These are phyloP conservation scores for Aspergillus sp. DNA, from an alignment of 2,329 filamentous ascomycete genomes.

Conservation along the genomic window DNA sequence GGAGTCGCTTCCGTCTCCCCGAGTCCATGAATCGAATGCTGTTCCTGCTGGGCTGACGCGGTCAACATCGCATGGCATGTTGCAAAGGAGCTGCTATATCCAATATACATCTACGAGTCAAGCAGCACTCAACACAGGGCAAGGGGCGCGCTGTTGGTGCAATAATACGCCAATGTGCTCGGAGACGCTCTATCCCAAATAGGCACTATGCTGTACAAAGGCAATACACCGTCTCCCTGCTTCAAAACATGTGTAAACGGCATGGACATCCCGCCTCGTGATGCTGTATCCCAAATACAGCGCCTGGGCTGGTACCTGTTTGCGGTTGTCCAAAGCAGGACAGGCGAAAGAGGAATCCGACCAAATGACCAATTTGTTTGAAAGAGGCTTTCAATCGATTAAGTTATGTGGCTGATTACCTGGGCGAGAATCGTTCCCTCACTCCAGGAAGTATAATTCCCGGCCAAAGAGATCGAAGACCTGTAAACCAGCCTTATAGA, in stretches of 20 bases:
- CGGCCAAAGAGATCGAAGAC: neutral
- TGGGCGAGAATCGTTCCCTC: neutral
- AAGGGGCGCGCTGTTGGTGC: no score
- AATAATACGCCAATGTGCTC: no score
- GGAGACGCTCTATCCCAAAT: no score
- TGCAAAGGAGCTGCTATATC: neutral
- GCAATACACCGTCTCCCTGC: neutral
- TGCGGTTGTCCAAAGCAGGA: neutral
- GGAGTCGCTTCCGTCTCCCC: no score
- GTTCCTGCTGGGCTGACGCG: neutral
- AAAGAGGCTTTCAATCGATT: neutral
- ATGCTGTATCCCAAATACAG: conserved; percentile 6
- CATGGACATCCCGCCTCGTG: neutral
- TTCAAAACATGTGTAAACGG: neutral
- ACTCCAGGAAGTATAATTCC: neutral
- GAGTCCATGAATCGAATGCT: neutral
- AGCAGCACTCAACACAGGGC: neutral
- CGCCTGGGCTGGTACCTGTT: conserved; percentile 1
- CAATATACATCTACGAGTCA: neutral
- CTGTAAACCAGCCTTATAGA: conserved; percentile 9
- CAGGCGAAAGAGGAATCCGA: neutral
- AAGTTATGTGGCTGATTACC: neutral
- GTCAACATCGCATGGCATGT: conserved; percentile 1
- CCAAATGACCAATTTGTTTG: neutral
- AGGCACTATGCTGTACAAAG: neutral